These are phyloP conservation scores for Mycena amicta DNA, from an alignment of 768 basidiomycete genomes.

Conservation along the genomic window DNA sequence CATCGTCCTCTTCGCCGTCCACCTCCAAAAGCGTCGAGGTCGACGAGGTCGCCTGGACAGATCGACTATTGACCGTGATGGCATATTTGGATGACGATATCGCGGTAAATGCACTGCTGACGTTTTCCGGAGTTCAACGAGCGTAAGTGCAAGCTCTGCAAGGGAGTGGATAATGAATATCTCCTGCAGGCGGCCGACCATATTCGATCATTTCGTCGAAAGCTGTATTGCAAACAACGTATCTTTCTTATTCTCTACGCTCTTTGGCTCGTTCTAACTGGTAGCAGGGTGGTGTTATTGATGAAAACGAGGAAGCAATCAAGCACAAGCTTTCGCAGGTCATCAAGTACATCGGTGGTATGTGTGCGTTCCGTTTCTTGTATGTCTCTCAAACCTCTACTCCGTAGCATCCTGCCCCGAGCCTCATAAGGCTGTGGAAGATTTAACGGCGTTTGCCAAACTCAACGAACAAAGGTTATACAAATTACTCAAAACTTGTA, in stretches of 20 bases:
- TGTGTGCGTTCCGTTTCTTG: conserved; percentile 24
- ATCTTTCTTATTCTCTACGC: conserved; percentile 30
- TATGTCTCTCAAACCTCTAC: conserved; percentile 6
- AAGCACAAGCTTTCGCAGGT: conserved; percentile 53
- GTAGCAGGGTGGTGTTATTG: conserved; percentile 84
- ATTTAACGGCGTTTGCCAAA: conserved; percentile 81
- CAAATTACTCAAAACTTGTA: conserved; percentile 77
- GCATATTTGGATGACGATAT: conserved; percentile 60
- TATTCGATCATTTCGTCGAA: conserved; percentile 71
- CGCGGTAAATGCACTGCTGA: conserved; percentile 57
- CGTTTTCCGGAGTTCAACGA: conserved; percentile 63
- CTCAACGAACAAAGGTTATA: conserved; percentile 85
- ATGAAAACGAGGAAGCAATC: conserved; percentile 73
- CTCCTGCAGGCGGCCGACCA: conserved; percentile 68
- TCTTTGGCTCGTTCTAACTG: not conserved
- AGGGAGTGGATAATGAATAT: too few relatives aligned
- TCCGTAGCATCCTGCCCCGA: conserved; percentile 61
- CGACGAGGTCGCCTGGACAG: conserved; percentile 86
- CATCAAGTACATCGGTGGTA: conserved; percentile 65
- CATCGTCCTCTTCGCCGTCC: conserved; percentile 48
- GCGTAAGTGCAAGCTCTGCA: too few relatives aligned
- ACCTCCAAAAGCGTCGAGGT: conserved; percentile 54
- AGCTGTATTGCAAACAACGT: conserved; percentile 86
- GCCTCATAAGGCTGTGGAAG: conserved; percentile 71
- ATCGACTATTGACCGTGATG: conserved; percentile 76